Evolutionary conservation across 192 early-diverging fungal species (phyloP), one percentile per base, ranked within the genome.

Genomic region (Coemansia sp.): DNA sequence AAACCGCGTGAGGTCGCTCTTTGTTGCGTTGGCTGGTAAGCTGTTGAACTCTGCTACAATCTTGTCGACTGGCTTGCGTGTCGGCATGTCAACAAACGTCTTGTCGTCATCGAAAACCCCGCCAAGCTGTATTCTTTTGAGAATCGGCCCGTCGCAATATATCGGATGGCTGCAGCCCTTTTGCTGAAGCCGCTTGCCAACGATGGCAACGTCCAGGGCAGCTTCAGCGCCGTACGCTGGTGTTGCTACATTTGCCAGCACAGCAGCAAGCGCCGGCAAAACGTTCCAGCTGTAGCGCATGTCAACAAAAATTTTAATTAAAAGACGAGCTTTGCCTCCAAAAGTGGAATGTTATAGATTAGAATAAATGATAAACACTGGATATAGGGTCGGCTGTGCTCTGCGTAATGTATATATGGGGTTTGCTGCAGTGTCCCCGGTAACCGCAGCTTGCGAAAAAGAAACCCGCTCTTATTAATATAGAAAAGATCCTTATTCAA

Each of bases 51-150:
- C 85, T 1, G 55, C 53, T 9, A 90, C 48, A 25, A 92, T 79
- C 5, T 83, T 66, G 32, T 61, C 22, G 2, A 85, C 74, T 9
- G 90, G 88, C 61, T 85, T 85, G 42, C 78, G 76, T 19, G 89
- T 90, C 12, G 90, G 89, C 85, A 86, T 88, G 60, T 89, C 86
- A 19, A 91, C 85, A 81, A 89, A 91, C 6, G 90, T 90, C 77
- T 92, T 92, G 71, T 89, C 89, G 46, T 89, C 85, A 19, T 74
- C 68, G 65, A 84, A 92, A 19, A 90, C 64, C 1, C 68, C 64
- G 53, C 87, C 80, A 12, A 86, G 74, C 72, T 90, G 87, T 32
- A 92, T 79, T 11, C 73, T 69, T 32, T 81, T 56, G 39, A 92
- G 77, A 14, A 90, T 57, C 11, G 83, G 77, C 1, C 90, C 89